Percentiles rank a stretch among this genome's conserved stretches.
These are phyloP conservation scores for Myxozyma monticola DNA, from an alignment of 805 yeast species.

Conservation along the genomic window DNA sequence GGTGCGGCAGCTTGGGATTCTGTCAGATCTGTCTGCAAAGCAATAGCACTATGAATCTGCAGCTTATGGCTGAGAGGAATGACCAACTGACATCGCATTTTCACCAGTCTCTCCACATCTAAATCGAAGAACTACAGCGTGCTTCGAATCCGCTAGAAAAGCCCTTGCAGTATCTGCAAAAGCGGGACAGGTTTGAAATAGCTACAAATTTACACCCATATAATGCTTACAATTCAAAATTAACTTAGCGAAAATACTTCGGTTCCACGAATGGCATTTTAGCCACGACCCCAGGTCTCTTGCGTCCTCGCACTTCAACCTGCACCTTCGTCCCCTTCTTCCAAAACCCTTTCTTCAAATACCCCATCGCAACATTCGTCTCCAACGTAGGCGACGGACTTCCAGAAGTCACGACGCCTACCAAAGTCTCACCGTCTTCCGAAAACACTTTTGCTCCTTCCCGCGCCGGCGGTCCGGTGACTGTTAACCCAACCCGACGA, in stretches of 20 bases:
- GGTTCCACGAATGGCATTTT: slow-evolving; percentile 84
- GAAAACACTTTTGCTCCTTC: slow-evolving; percentile 34
- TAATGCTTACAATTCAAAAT: neutral
- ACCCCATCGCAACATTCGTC: slow-evolving; percentile 88
- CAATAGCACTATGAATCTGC: too few species aligned
- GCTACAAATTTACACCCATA: neutral
- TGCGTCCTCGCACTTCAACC: slow-evolving; percentile 81
- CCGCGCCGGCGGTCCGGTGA: slow-evolving; percentile 92
- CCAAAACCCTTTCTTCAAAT: slow-evolving; percentile 51
- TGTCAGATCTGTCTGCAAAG: too few species aligned
- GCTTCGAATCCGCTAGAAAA: too few species aligned
- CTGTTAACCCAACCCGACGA: slow-evolving; percentile 69
- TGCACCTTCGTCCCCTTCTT: slow-evolving; percentile 73
- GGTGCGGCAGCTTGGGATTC: too few species aligned
- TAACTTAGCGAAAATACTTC: slow-evolving; percentile 52
- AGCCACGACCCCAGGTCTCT: slow-evolving; percentile 69
- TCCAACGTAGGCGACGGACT: slow-evolving; percentile 68
- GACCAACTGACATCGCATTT: too few species aligned
- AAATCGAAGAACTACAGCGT: too few species aligned
- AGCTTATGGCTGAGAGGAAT: too few species aligned
- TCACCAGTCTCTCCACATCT: too few species aligned
- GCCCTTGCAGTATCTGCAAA: too few species aligned
- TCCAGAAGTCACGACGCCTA: slow-evolving; percentile 61
- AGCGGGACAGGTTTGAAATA: too few species aligned
- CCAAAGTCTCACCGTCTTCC: slow-evolving; percentile 3